These are phyloP conservation scores for Nakaseomyces nivariensis DNA, from an alignment of 1,139 yeast species.

Conservation along the genomic window DNA sequence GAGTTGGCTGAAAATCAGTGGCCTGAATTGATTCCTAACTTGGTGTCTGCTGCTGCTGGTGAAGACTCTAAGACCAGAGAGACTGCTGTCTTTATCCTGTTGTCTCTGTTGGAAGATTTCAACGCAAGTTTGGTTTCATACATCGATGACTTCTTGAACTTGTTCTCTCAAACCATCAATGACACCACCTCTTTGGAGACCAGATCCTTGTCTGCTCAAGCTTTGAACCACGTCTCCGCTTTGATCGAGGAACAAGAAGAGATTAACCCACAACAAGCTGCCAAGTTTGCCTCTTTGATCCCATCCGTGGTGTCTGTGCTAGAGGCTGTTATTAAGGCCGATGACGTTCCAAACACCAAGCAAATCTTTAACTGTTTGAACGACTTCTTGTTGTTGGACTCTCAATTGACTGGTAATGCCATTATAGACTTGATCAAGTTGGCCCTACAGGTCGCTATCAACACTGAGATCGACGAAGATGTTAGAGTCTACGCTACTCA, in stretches of 20 bases:
- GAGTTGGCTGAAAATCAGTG: slow-evolving; percentile 64
- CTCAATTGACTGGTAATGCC: slow-evolving; percentile 69
- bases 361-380: slow-evolving; percentile 80
- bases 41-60: slow-evolving; percentile 62
- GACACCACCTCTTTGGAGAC: slow-evolving; percentile 62
- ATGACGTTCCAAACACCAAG: slow-evolving; percentile 64
- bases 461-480: slow-evolving; percentile 65
- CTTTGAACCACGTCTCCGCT: slow-evolving; percentile 68
- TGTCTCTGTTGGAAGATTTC: slow-evolving; percentile 69
- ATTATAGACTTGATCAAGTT: slow-evolving; percentile 60
- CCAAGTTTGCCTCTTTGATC: slow-evolving; percentile 53
- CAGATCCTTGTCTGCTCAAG: slow-evolving; percentile 75
- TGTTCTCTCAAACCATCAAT: slow-evolving; percentile 57
- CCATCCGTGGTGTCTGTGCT: slow-evolving; percentile 80
- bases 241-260: slow-evolving; percentile 50
- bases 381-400: slow-evolving; percentile 65
- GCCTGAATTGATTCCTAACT: slow-evolving; percentile 66
- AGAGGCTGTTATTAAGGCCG: slow-evolving; percentile 59
- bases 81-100: slow-evolving; percentile 72
- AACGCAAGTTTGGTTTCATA: slow-evolving; percentile 53
- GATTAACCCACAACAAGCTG: slow-evolving; percentile 41
- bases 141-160: slow-evolving; percentile 55
- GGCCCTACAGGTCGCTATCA: slow-evolving; percentile 66
- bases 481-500: slow-evolving; percentile 76
- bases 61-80: slow-evolving; percentile 59